These are phyloP conservation scores for Eimeria sp. DNA, from an alignment of 169 alveolate genomes.

Conservation along the genomic window DNA sequence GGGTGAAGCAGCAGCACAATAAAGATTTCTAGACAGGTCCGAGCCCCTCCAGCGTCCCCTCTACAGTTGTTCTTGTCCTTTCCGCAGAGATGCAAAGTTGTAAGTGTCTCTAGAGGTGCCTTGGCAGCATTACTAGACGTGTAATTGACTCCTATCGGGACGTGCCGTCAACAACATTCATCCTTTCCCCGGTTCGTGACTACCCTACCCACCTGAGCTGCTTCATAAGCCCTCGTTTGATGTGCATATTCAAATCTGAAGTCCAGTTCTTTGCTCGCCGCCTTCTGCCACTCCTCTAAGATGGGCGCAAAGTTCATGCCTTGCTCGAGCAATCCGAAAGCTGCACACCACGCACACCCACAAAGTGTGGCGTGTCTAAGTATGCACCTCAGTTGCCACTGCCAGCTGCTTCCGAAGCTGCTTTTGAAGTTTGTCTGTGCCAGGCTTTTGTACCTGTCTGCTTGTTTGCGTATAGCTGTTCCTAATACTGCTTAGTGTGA, in stretches of 20 bases:
- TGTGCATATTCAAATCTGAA: constrained; percentile 90
- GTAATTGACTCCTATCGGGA: background rate
- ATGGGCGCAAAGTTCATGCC: constrained; percentile 86
- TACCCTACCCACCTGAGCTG: constrained; percentile 68
- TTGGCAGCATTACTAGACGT: background rate
- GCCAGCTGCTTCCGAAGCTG: background rate
- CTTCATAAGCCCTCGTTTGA: constrained; percentile 90
- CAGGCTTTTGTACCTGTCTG: background rate
- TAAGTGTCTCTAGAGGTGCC: background rate
- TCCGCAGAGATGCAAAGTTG: background rate
- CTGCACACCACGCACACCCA: constrained; percentile 67
- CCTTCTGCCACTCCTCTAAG: constrained; percentile 94
- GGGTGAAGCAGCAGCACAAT: background rate
- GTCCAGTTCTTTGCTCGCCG: constrained; percentile 92
- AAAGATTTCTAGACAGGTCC: background rate
- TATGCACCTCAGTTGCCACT: background rate
- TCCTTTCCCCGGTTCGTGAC: background rate
- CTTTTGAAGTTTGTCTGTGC: background rate
- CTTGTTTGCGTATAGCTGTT: background rate
- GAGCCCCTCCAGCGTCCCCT: background rate
- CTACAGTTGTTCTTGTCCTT: background rate
- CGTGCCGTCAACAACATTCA: background rate
- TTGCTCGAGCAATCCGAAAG: constrained; percentile 89
- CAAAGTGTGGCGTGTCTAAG: background rate
- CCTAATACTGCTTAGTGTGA: background rate